phyloP scores from a whole-genome alignment of 2,329 filamentous ascomycete genomes.

The Colletotrichum cereale region DNA sequence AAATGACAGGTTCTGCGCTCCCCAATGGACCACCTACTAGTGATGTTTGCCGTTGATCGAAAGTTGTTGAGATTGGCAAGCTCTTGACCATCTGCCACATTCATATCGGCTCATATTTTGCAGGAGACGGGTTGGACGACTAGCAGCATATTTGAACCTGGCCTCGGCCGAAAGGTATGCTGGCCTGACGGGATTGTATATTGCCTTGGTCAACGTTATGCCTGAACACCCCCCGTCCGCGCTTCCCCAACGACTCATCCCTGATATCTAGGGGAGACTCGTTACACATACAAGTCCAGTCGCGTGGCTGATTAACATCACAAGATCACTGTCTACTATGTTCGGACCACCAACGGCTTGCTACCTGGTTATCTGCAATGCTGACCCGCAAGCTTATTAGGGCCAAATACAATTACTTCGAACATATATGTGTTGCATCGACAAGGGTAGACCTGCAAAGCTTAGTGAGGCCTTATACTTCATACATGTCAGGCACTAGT shows the following conservation, averaged over 20 bases:
- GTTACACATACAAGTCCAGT: not conserved
- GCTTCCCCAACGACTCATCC: not conserved
- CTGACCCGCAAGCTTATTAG: not conserved
- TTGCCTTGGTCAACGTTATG: not conserved
- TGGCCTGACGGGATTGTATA: not conserved
- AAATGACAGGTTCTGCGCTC: slow-evolving; percentile 24
- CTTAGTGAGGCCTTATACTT: not conserved
- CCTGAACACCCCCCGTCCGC: not conserved
- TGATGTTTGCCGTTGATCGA: not conserved
- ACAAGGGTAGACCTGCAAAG: not conserved
- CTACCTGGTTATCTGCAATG: not conserved
- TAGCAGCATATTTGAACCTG: not conserved
- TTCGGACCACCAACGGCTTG: not conserved
- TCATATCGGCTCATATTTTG: not conserved
- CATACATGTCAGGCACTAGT: not conserved
- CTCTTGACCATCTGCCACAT: not conserved
- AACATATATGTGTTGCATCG: not conserved
- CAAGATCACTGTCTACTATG: not conserved
- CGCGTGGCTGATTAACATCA: not conserved
- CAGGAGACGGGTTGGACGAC: not conserved
- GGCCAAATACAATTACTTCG: not conserved
- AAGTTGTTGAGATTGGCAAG: not conserved
- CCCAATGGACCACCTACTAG: not conserved
- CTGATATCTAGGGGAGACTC: not conserved
- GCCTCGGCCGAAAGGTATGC: not conserved